phyloP scores from a whole-genome alignment of 176 grass and related monocot species.

The Avena insularis region DNA sequence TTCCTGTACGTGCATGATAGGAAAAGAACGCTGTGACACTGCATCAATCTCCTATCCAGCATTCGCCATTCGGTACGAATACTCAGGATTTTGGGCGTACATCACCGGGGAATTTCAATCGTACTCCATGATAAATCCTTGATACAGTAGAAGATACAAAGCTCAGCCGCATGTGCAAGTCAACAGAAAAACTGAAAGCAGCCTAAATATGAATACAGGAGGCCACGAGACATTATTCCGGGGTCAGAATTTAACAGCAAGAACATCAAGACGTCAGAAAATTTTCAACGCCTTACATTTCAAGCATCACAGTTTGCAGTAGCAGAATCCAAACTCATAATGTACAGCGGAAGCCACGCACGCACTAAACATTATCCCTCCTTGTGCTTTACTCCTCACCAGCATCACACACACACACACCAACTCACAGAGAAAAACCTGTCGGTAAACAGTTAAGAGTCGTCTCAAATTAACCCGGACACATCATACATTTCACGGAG shows the following conservation, averaged over 20 bases:
- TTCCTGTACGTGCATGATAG: background rate
- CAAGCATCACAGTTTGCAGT: background rate
- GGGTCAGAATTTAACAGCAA: too few species aligned
- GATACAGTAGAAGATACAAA: background rate
- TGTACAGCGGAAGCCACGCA: constrained; percentile 24
- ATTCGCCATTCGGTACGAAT: background rate
- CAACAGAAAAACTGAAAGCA: background rate
- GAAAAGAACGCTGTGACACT: background rate
- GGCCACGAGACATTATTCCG: background rate
- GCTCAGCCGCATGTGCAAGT: background rate
- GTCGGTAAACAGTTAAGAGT: constrained; percentile 45
- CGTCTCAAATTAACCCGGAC: constrained; percentile 42
- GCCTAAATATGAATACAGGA: background rate
- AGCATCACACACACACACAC: constrained; percentile 13
- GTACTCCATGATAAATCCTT: background rate
- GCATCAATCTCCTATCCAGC: background rate
- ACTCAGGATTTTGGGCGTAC: background rate
- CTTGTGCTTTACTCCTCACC: constrained; percentile 8
- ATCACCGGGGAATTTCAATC: background rate
- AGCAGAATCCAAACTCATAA: constrained; percentile 17
- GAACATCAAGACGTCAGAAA: too few species aligned
- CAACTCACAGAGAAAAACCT: constrained; percentile 31
- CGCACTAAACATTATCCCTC: background rate
- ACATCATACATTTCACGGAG: constrained; percentile 48
- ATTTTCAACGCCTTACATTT: too few species aligned